Evolutionary conservation across 2,329 filamentous ascomycete species (phyloP), one percentile per base, ranked within the genome.

Genomic region (Sarocladium kiliense): DNA sequence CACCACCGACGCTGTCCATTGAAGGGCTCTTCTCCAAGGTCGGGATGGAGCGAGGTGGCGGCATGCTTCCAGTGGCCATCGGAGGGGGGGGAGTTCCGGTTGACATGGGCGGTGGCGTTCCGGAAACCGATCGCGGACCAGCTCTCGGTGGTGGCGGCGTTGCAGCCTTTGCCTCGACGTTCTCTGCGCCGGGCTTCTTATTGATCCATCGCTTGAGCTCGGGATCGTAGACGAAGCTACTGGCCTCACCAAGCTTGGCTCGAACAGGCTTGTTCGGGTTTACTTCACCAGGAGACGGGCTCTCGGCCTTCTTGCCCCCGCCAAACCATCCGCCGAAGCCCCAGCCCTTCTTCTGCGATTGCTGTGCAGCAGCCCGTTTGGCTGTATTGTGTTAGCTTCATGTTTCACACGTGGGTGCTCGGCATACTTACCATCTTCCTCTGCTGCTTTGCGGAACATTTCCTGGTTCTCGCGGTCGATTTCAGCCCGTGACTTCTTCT

Each of bases 151-250:
- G 92, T 1, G 94, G 92, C 1, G 93, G 89, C 0, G 91, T 85
- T 1, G 85, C 85, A 47, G 80, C 76, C 59, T 84, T 80, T 2
- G 81, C 75, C 25, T 79, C 75, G 9, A 74, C 74, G 42, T 81
- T 81, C 55, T 88, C 86, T 7, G 82, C 80, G 12, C 86, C 86
- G 11, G 84, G 84, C 68, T 96, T 97, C 77, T 97, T 97, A 76
- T 99, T 97, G 68, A 99, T 80, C 95, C 95, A 99, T 68, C 94
- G 91, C 76, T 96, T 95, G 54, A 96, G 81, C n/a, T 97, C 89
- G 2, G 91, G 88, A 66, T 99, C 94, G 65, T 94, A 99, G 62
- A 93, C 87, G 71, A 99, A 97, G 45, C 86, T 91, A 69, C 85
- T 96, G 66, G 94, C 85, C 70, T 99, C 95, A 58, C 93, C 95